Evolutionary conservation across 176 grass and related monocot species (phyloP).

Genomic region (Eremochloa ophiuroides): DNA sequence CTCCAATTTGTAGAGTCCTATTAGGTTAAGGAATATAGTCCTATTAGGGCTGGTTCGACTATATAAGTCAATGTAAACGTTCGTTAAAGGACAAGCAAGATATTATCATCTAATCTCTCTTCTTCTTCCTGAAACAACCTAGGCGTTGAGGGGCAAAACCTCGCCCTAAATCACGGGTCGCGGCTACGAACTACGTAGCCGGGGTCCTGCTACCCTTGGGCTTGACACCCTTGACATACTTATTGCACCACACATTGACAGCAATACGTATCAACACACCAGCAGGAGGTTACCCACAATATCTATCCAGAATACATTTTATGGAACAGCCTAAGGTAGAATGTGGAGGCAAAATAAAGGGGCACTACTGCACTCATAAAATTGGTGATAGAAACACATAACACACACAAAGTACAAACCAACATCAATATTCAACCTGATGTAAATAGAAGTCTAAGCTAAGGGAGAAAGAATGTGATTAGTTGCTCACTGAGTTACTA

Average conservation of each 20-base stretch:
- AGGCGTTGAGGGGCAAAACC: too few relatives aligned
- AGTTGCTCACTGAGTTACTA: not conserved
- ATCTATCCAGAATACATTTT: not conserved
- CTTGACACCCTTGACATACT: too few relatives aligned
- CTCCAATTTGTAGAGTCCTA: too few relatives aligned
- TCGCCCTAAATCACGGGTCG: too few relatives aligned
- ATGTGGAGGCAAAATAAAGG: slow-evolving; percentile 4
- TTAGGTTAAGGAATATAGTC: too few relatives aligned
- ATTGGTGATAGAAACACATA: not conserved
- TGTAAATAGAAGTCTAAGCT: not conserved
- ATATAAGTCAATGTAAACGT: too few relatives aligned
- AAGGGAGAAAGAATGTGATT: not conserved
- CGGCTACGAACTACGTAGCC: too few relatives aligned
- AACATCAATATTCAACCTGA: not conserved
- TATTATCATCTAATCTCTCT: too few relatives aligned
- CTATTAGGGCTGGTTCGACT: too few relatives aligned
- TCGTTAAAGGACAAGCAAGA: too few relatives aligned
- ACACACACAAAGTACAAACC: not conserved
- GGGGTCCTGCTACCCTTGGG: too few relatives aligned
- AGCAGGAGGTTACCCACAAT: not conserved
- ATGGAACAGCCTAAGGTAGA: not conserved
- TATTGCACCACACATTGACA: not conserved
- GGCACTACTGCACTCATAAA: not conserved
- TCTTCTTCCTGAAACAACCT: too few relatives aligned
- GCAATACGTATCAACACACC: not conserved